These are phyloP conservation scores for Yarrowia sp. DNA, from an alignment of 805 yeast species.

Conservation along the genomic window DNA sequence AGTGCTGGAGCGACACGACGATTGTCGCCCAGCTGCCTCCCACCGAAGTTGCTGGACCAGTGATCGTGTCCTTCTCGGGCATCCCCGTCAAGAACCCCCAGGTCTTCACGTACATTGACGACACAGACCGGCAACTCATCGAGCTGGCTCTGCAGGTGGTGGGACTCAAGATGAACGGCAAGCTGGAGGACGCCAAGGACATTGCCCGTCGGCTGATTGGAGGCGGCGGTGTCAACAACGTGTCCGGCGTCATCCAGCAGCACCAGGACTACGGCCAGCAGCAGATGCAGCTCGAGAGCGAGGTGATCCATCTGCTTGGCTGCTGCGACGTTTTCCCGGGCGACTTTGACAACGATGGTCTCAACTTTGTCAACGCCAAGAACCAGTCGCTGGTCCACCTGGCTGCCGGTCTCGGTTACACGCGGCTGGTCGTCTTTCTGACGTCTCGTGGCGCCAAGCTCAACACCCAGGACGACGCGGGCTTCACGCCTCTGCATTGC, in stretches of 20 bases:
- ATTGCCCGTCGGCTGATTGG: slow-evolving; percentile 92
- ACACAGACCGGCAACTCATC: slow-evolving; percentile 91
- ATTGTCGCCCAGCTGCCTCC: slow-evolving; percentile 95
- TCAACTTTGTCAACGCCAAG: slow-evolving; percentile 79
- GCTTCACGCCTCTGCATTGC: slow-evolving; percentile 85
- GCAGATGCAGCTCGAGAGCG: slow-evolving; percentile 47
- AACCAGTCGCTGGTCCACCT: slow-evolving; percentile 91
- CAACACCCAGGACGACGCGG: slow-evolving; percentile 77
- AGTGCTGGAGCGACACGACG: slow-evolving; percentile 95
- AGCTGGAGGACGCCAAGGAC: slow-evolving; percentile 90
- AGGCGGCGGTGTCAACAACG: slow-evolving; percentile 46
- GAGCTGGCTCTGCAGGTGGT: slow-evolving; percentile 96
- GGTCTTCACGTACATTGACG: slow-evolving; percentile 90
- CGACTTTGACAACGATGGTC: slow-evolving; percentile 61
- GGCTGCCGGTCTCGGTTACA: slow-evolving; percentile 78
- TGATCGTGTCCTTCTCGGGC: slow-evolving; percentile 79
- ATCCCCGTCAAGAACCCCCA: slow-evolving; percentile 56
- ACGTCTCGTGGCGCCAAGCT: slow-evolving; percentile 63
- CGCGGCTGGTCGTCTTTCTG: slow-evolving; percentile 65
- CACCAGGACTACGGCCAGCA: not conserved
- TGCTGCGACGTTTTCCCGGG: slow-evolving; percentile 33
- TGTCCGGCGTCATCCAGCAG: not conserved
- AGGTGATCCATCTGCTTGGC: slow-evolving; percentile 23
- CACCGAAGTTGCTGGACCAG: slow-evolving; percentile 87
- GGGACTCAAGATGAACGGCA: slow-evolving; percentile 96